Base-by-base conservation (phyloP, 305 asterid genomes). In the Fraxinus latifolia region DNA sequence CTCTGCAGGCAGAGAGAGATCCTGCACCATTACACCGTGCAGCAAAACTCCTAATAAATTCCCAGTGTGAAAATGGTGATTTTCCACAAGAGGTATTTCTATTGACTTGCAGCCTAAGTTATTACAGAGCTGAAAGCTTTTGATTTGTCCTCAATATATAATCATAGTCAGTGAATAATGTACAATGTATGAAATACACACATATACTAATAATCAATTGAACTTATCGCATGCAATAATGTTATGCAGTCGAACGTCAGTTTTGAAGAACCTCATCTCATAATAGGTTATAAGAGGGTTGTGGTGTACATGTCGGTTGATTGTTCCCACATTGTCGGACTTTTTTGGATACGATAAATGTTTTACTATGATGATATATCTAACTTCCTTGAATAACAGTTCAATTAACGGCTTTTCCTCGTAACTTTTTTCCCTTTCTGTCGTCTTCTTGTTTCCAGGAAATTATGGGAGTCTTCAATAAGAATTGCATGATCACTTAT, bases 11-110 rank as follows among this genome's bases (percentile, higher is more conserved):
- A 17, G 91, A 92, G 81, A 92, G 98, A 86, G 93, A 95, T 85
- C 91, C 94, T 33, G 81, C 83, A 47, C 98, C 98, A 73, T 85
- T 95, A 87, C 98, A 95, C 85, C 90, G 89, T 29, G 98, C 97
- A 82, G 93, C 97, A 47, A 91, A 90, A 84, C 79, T 90, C 77
- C 86, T 95, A 27, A 95, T 93, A 82, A 95, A 95, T 84, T 91
- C 97, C 79, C 98, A 93, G 74, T 80, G 82, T 74, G 97, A 95
- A 86, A 88, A 95, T 86, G 98, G 97, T 85, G 98, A 95, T 90
- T 95, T 85, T 84, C 98, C 96, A 3, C 97, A 93, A 77, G 88
- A 95, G 94, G 98, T 92, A 91, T 83, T 73, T 82, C 53, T 34
- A 19, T 85, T 68, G 68, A 65, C 55, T 50, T 33, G 33, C 70